A percentile compares a stretch with the other conserved stretches of the same genome.
Conservation (phyloP, 768 basidiomycete genomes). For the Lyophyllum semitale region DNA sequence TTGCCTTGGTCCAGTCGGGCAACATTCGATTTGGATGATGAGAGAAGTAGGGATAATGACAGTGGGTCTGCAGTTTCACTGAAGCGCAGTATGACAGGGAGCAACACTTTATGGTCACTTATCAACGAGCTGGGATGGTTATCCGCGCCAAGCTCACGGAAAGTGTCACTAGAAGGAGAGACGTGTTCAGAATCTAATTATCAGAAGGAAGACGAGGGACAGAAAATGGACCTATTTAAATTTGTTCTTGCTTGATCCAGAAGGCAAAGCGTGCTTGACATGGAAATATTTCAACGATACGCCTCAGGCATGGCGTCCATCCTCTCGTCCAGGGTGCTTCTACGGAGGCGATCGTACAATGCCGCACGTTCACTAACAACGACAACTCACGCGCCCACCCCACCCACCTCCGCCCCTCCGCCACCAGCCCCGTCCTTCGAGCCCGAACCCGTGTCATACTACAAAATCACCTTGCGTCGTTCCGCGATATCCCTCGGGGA, state of each 20-base stretch:
- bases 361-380: slow-evolving; percentile 14
- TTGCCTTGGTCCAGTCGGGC: too few relatives aligned
- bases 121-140: too few relatives aligned
- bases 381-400: background rate
- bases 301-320: slow-evolving; percentile 20
- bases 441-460: slow-evolving; percentile 61
- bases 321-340: slow-evolving; percentile 10
- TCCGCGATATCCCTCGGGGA: slow-evolving; percentile 84
- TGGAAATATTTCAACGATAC: background rate
- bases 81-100: too few relatives aligned
- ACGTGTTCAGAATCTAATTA: too few relatives aligned
- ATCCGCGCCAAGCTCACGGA: too few relatives aligned
- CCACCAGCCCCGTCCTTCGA: background rate
- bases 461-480: slow-evolving; percentile 85
- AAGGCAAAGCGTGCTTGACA: background rate
- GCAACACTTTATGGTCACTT: too few relatives aligned
- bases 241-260: background rate
- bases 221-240: background rate
- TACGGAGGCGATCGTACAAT: slow-evolving; percentile 11
- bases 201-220: background rate
- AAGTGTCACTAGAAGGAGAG: too few relatives aligned
- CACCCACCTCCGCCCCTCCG: background rate
- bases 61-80: too few relatives aligned
- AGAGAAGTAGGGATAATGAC: too few relatives aligned
- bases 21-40: too few relatives aligned